A percentile compares a stretch with the other conserved stretches of the same genome.
These are phyloP conservation scores for Eucalyptus marginata DNA, from an alignment of 345 rosid species.

Conservation along the genomic window DNA sequence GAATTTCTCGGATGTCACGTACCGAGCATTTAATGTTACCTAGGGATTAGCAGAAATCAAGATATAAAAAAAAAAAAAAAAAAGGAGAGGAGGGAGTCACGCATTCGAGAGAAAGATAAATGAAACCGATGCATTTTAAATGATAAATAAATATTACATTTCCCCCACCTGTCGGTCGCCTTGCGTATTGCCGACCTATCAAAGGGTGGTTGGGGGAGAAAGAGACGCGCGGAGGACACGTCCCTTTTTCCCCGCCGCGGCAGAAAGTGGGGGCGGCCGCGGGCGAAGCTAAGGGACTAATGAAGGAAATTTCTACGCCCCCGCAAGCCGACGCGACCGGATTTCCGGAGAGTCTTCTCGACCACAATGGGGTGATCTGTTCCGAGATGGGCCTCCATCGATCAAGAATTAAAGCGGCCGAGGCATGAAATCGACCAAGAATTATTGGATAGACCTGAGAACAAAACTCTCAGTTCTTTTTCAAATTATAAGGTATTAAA, in stretches of 20 bases:
- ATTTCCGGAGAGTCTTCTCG: background rate
- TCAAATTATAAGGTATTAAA: background rate
- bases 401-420: background rate
- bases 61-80: rapidly evolving
- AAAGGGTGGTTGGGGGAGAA: background rate
- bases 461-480: rapidly evolving
- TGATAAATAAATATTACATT: background rate
- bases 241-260: too few species aligned
- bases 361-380: background rate
- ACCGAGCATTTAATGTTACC: background rate
- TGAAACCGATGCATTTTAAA: background rate
- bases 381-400: background rate
- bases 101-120: background rate
- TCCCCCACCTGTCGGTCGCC: background rate
- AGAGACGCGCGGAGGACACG: background rate
- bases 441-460: background rate
- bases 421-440: background rate
- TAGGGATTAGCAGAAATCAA: background rate
- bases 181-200: background rate
- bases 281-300: too few species aligned
- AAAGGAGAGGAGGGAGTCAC: background rate
- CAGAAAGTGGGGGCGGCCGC: background rate
- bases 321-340: too few species aligned
- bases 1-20: background rate
- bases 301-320: too few species aligned